Evolutionary conservation across 2,329 filamentous ascomycete genomes (phyloP).

Genomic region (Alternaria sp.): DNA sequence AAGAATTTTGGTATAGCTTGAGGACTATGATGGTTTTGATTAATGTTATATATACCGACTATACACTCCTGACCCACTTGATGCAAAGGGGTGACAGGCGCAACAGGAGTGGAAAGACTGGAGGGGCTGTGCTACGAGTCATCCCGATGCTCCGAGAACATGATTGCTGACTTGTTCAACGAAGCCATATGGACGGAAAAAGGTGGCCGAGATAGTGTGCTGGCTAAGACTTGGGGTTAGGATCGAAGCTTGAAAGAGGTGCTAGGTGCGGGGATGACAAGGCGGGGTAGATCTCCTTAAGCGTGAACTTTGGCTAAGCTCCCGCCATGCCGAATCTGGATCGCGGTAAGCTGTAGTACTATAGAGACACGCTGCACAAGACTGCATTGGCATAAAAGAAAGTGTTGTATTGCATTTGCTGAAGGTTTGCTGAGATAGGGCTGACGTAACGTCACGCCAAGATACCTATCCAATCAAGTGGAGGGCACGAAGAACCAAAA

Average conservation of each 20-base stretch:
- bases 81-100: background rate
- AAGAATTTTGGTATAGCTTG: background rate
- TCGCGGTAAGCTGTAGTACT: background rate
- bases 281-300: background rate
- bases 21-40: background rate
- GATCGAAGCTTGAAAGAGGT: background rate
- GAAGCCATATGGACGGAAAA: background rate
- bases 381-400: background rate
- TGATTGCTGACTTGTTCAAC: conserved; percentile 5
- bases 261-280: background rate
- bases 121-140: conserved; percentile 7
- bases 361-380: background rate
- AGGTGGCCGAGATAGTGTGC: background rate
- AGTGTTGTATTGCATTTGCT: background rate
- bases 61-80: background rate
- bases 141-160: background rate
- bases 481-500: background rate
- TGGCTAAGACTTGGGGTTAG: background rate
- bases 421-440: background rate
- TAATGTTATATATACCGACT: background rate
- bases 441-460: background rate
- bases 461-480: background rate
- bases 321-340: accelerated
- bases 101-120: conserved; percentile 8
- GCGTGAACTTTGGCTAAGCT: background rate